Percentiles rank a stretch among this genome's conserved stretches.
Evolutionary conservation across 2,329 filamentous ascomycete genomes (phyloP).

Genomic region (Arthrobotrys entomopaga): DNA sequence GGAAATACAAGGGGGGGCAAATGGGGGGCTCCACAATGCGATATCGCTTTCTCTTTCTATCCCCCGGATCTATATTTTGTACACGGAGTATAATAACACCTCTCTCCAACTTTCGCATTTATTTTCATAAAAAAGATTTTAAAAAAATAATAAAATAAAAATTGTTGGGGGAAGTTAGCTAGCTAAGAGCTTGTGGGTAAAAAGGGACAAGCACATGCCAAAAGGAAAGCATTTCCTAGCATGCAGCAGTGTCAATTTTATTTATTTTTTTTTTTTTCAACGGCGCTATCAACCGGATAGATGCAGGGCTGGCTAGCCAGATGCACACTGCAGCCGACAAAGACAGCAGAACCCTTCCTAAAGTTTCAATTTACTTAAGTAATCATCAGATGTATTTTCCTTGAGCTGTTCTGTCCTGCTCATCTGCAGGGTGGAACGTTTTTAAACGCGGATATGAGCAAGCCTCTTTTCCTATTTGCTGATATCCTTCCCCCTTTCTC

Average conservation of each 20-base stretch:
- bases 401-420: too few species aligned
- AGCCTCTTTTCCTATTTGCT: too few species aligned
- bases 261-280: neutral
- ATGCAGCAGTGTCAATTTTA: neutral
- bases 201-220: conserved; percentile 11
- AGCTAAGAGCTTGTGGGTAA: too few species aligned
- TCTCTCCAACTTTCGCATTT: neutral
- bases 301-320: conserved; percentile 9
- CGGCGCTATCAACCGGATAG: conserved; percentile 17
- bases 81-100: too few species aligned
- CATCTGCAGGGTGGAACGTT: neutral
- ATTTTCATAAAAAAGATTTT: neutral
- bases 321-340: conserved; percentile 15
- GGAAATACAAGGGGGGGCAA: neutral
- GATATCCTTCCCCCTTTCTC: too few species aligned
- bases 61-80: conserved; percentile 10
- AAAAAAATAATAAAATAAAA: conserved; percentile 1
- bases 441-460: too few species aligned
- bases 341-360: neutral
- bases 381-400: conserved; percentile 3
- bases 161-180: conserved; percentile 19
- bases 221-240: conserved; percentile 3
- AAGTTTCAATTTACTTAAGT: too few species aligned
- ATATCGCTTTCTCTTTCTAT: conserved; percentile 41
- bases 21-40: conserved; percentile 17